These are phyloP conservation scores for Candida glaebosa DNA, from an alignment of 805 yeast species.

Conservation along the genomic window DNA sequence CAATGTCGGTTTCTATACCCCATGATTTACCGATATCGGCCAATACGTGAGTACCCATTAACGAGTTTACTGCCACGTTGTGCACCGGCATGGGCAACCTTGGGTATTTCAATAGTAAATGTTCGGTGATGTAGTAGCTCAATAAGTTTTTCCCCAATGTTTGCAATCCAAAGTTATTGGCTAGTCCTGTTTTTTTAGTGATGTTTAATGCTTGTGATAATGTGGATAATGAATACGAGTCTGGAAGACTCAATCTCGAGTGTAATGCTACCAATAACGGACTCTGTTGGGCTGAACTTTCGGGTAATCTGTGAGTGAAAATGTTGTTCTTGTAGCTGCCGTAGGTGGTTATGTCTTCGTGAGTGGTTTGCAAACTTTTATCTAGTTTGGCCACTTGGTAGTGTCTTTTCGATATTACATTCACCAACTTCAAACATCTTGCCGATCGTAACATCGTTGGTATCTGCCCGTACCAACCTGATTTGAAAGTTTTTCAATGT, in stretches of 20 bases:
- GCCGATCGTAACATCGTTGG: neutral
- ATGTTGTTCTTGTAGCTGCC: slow-evolving; percentile 38
- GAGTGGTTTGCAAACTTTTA: slow-evolving; percentile 20
- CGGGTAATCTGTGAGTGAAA: slow-evolving; percentile 45
- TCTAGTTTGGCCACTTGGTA: slow-evolving; percentile 23
- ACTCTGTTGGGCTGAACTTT: slow-evolving; percentile 49
- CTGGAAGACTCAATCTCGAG: slow-evolving; percentile 65
- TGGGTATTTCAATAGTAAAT: slow-evolving; percentile 75
- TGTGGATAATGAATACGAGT: slow-evolving; percentile 54
- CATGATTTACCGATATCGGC: slow-evolving; percentile 67
- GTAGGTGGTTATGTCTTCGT: slow-evolving; percentile 32
- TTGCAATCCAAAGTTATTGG: slow-evolving; percentile 74
- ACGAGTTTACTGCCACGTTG: slow-evolving; percentile 71
- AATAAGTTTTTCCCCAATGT: slow-evolving; percentile 80
- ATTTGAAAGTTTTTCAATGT: slow-evolving; percentile 1
- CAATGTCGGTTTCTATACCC: slow-evolving; percentile 83
- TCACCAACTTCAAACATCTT: neutral
- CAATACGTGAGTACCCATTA: slow-evolving; percentile 64
- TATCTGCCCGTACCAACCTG: neutral
- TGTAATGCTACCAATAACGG: slow-evolving; percentile 80
- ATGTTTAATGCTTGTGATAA: slow-evolving; percentile 81
- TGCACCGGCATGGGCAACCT: slow-evolving; percentile 81
- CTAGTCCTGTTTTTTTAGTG: slow-evolving; percentile 42
- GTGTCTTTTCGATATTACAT: neutral
- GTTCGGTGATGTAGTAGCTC: slow-evolving; percentile 70